phyloP scores from a whole-genome alignment of 2,329 filamentous ascomycete genomes.

The Ophioceras dolichostomum region DNA sequence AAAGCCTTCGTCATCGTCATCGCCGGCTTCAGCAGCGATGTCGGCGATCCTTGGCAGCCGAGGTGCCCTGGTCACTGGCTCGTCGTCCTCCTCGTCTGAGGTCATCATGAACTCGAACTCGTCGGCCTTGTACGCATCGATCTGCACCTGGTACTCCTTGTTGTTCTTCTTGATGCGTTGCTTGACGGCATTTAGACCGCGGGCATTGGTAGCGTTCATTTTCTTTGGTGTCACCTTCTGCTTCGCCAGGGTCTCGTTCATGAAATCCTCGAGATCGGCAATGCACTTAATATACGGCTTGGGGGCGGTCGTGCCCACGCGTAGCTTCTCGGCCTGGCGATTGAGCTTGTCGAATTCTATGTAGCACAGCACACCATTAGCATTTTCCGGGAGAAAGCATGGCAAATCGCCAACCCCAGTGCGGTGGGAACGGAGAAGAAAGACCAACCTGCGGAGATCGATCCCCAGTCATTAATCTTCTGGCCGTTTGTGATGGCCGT shows the following conservation, averaged over 20 bases:
- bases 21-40: slow-evolving; percentile 32
- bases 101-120: slow-evolving; percentile 83
- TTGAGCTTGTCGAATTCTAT: slow-evolving; percentile 91
- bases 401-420: no score
- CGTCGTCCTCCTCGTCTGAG: slow-evolving; percentile 57
- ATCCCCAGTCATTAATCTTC: slow-evolving; percentile 96
- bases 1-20: slow-evolving; percentile 74
- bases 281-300: slow-evolving; percentile 90
- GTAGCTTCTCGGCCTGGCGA: slow-evolving; percentile 70
- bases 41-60: slow-evolving; percentile 38
- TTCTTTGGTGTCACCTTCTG: slow-evolving; percentile 95
- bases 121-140: slow-evolving; percentile 76
- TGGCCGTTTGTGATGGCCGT: slow-evolving; percentile 89
- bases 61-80: slow-evolving; percentile 21
- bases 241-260: slow-evolving; percentile 90
- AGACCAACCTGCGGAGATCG: slow-evolving; percentile 70
- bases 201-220: slow-evolving; percentile 94
- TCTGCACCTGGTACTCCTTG: slow-evolving; percentile 81
- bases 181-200: slow-evolving; percentile 91
- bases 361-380: no score
- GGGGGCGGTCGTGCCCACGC: slow-evolving; percentile 64
- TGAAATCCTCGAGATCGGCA: slow-evolving; percentile 84
- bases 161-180: slow-evolving; percentile 98
- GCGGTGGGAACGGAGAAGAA: not conserved
- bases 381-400: no score